phyloP scores from a whole-genome alignment of 1,284 basidiomycete species.

The Marasmius fiardii region DNA sequence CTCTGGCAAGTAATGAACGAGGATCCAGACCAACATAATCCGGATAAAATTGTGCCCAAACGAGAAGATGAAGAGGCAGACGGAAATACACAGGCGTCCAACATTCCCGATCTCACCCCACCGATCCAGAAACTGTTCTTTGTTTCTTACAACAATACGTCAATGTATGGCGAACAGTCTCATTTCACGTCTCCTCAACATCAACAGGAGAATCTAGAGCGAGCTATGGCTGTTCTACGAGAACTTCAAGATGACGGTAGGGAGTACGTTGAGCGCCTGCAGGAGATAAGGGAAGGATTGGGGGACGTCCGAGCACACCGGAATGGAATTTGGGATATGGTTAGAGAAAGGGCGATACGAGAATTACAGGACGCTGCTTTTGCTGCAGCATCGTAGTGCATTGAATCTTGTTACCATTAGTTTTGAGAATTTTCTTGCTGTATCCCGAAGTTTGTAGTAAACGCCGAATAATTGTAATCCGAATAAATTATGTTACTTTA shows the following conservation, averaged over 20 bases:
- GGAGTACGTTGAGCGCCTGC: conserved; percentile 75
- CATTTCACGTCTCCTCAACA: conserved; percentile 61
- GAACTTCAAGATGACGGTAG: conserved; percentile 79
- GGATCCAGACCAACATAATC: conserved; percentile 41
- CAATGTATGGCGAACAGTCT: conserved; percentile 48
- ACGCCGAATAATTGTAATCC: background rate
- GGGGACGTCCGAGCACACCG: conserved; percentile 69
- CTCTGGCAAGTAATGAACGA: conserved; percentile 78
- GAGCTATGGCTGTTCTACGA: conserved; percentile 62
- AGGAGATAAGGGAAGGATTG: conserved; percentile 74
- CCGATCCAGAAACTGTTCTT: conserved; percentile 66
- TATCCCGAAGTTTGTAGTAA: background rate
- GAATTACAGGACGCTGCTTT: conserved; percentile 67
- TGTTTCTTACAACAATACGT: conserved; percentile 39
- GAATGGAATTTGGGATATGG: conserved; percentile 67
- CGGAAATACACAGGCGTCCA: conserved; percentile 36
- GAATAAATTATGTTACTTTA: background rate
- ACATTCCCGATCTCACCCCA: conserved; percentile 63
- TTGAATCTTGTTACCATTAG: background rate
- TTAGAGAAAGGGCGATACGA: conserved; percentile 66
- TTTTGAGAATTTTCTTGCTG: background rate
- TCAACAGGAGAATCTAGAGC: conserved; percentile 68
- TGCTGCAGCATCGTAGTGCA: conserved; percentile 28
- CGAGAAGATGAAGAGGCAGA: conserved; percentile 49
- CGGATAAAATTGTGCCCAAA: conserved; percentile 52